Evolutionary conservation across 2,329 filamentous ascomycete genomes (phyloP).

Genomic region (Ustulina deusta): DNA sequence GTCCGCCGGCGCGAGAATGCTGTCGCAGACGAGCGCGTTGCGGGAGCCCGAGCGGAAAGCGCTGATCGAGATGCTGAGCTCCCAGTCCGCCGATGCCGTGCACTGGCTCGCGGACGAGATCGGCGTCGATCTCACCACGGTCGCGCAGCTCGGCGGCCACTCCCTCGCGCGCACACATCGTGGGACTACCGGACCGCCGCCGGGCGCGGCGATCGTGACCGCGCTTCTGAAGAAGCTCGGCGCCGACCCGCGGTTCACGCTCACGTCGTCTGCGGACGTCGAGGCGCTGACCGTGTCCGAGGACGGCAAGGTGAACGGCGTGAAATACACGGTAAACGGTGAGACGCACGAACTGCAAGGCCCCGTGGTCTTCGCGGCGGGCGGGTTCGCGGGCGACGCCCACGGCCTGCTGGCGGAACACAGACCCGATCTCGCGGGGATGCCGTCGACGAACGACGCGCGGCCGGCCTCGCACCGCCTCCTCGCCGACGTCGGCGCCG

Average conservation of each 20-base stretch:
- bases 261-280: conserved; percentile 66
- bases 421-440: conserved; percentile 68
- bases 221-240: conserved; percentile 65
- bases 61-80: conserved; percentile 63
- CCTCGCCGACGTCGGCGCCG: conserved; percentile 55
- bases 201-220: conserved; percentile 69
- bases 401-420: conserved; percentile 66
- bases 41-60: conserved; percentile 53
- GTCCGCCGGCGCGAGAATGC: conserved; percentile 64
- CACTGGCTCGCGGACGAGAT: conserved; percentile 69
- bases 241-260: conserved; percentile 61
- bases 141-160: conserved; percentile 71
- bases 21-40: conserved; percentile 39
- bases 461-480: conserved; percentile 65
- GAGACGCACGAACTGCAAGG: conserved; percentile 58
- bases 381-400: conserved; percentile 73
- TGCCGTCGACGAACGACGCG: conserved; percentile 73
- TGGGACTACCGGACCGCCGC: conserved; percentile 66
- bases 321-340: conserved; percentile 61
- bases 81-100: conserved; percentile 61
- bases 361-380: conserved; percentile 69
- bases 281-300: conserved; percentile 55
- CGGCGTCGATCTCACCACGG: conserved; percentile 68
- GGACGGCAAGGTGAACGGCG: conserved; percentile 60
- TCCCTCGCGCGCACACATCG: conserved; percentile 68